These are phyloP conservation scores for Pythium monospermum DNA, from an alignment of 352 stramenopile species.

Conservation along the genomic window DNA sequence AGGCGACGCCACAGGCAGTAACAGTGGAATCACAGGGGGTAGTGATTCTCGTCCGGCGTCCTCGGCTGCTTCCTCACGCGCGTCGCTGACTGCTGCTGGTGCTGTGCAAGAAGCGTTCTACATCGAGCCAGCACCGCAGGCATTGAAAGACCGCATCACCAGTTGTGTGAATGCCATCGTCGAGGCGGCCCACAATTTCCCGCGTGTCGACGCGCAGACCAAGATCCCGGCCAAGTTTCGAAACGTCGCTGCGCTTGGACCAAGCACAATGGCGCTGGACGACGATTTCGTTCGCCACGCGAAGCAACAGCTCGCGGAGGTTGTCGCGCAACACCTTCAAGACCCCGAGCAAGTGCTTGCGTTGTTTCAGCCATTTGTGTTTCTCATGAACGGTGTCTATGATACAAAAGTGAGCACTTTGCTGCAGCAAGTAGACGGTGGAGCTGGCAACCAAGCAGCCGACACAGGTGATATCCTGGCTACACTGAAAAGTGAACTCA, in stretches of 20 bases:
- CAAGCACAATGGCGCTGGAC: conserved; percentile 73
- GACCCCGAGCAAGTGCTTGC: conserved; percentile 60
- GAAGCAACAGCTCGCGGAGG: conserved; percentile 52
- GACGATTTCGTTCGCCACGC: conserved; percentile 74
- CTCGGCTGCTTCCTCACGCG: not conserved
- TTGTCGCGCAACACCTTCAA: conserved; percentile 62
- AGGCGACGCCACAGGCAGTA: not conserved
- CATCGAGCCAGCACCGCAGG: conserved; percentile 50
- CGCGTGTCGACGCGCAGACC: conserved; percentile 83
- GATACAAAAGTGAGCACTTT: conserved; percentile 51
- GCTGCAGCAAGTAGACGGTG: conserved; percentile 23
- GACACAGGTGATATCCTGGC: conserved; percentile 41
- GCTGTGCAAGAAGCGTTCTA: conserved; percentile 37
- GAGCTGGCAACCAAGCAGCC: not conserved
- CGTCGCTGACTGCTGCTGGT: not conserved
- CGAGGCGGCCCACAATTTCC: conserved; percentile 83
- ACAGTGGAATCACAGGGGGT: not conserved
- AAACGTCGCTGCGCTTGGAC: conserved; percentile 60
- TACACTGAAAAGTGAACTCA: conserved; percentile 47
- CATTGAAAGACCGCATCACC: conserved; percentile 58
- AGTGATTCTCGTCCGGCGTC: not conserved
- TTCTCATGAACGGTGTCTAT: conserved; percentile 78
- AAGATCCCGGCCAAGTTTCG: conserved; percentile 62
- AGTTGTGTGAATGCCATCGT: conserved; percentile 65
- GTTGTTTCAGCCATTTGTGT: conserved; percentile 69